Evolutionary conservation across 371 early-diverging fungal species (phyloP).

Genomic region (Mucor velutinosus): DNA sequence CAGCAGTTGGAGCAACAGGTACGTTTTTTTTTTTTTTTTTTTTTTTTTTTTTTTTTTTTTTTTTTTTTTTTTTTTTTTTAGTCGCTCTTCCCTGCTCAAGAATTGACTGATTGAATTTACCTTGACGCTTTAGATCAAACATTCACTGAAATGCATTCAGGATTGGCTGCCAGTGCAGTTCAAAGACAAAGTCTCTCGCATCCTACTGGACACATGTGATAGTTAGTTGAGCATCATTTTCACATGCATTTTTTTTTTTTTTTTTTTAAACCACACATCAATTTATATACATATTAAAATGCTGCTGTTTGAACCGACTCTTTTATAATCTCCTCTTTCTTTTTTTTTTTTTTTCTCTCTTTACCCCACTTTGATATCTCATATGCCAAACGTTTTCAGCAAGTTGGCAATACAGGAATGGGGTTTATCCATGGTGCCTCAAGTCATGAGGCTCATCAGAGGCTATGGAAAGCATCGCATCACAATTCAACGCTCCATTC

Average conservation of each 20-base stretch:
- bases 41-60: neutral
- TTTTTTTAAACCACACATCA: neutral
- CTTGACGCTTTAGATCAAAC: neutral
- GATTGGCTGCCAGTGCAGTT: constrained; percentile 15
- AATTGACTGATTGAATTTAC: neutral
- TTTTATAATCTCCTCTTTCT: constrained; percentile 1
- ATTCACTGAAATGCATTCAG: neutral
- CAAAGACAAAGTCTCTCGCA: constrained; percentile 7
- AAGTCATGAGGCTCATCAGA: constrained; percentile 24
- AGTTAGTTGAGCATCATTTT: constrained; percentile 12
- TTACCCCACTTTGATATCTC: neutral
- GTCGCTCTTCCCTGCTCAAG: too few species aligned
- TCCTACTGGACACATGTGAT: constrained; percentile 5
- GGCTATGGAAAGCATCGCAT: constrained; percentile 47
- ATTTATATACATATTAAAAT: constrained; percentile 6
- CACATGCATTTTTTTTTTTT: constrained; percentile 17
- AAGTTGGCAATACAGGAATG: constrained; percentile 29
- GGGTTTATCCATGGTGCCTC: constrained; percentile 27
- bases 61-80: neutral
- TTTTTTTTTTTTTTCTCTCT: constrained; percentile 10
- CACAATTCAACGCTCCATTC: constrained; percentile 46
- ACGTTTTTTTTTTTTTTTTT: neutral
- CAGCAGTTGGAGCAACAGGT: constrained; percentile 62
- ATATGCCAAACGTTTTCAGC: constrained; percentile 40
- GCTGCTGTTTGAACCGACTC: constrained; percentile 6